These are phyloP conservation scores for Grigorovia transvaalensis DNA, from an alignment of 805 yeast genomes.

Conservation along the genomic window DNA sequence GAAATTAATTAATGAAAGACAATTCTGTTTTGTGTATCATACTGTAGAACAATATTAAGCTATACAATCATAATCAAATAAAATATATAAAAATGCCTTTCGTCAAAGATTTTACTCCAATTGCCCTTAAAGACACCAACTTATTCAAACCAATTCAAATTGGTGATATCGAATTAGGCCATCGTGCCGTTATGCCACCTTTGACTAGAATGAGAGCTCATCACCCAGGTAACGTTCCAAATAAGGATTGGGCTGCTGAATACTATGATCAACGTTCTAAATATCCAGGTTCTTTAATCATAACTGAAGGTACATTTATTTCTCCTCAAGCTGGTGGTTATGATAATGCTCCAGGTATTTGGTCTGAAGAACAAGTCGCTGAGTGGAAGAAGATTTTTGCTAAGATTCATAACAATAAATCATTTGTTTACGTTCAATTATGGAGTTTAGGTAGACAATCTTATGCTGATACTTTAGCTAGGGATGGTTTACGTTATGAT, in stretches of 20 bases:
- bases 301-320: conserved; percentile 51
- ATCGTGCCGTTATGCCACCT: conserved; percentile 36
- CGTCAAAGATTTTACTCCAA: conserved; percentile 19
- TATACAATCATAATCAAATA: too few species aligned
- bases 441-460: conserved; percentile 40
- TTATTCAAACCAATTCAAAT: conserved; percentile 37
- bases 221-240: conserved; percentile 32
- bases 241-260: conserved; percentile 34
- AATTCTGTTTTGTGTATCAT: too few species aligned
- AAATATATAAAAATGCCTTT: conserved; percentile 17
- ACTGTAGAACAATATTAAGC: too few species aligned
- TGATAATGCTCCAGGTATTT: conserved; percentile 40
- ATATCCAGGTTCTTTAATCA: conserved; percentile 46
- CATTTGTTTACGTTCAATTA: conserved; percentile 35
- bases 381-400: conserved; percentile 42
- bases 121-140: conserved; percentile 27
- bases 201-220: conserved; percentile 35
- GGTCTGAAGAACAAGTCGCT: conserved; percentile 35
- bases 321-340: conserved; percentile 35
- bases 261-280: conserved; percentile 49
- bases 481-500: conserved; percentile 30
- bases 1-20: too few species aligned
- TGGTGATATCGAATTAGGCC: too few species aligned
- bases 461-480: conserved; percentile 29
- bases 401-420: conserved; percentile 40